Conservation (phyloP, 371 early-diverging fungal genomes). For the Mucor saturninus region DNA sequence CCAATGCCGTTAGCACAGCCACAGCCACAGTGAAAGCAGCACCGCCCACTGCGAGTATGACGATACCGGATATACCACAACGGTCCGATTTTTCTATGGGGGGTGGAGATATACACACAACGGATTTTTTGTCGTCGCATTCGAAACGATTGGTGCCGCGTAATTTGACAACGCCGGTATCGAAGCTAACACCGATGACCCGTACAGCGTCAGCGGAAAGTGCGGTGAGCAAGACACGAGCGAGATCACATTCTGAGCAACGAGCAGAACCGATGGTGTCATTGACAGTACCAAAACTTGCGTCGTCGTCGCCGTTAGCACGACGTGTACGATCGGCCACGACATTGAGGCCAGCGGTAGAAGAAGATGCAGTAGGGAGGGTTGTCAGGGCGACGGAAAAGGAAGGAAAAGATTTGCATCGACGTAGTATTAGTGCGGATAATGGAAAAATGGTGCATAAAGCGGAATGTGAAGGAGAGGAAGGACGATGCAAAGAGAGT, state of each 20-base stretch:
- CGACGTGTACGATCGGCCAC: constrained; percentile 49
- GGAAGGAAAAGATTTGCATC: constrained; percentile 26
- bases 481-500: no score
- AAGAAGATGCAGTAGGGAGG: no score
- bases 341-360: constrained; percentile 27
- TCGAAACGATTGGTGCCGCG: constrained; percentile 20
- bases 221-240: constrained; percentile 36
- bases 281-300: constrained; percentile 6
- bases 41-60: not conserved
- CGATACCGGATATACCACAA: no score
- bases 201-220: constrained; percentile 25
- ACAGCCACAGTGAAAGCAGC: not conserved
- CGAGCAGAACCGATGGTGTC: constrained; percentile 3
- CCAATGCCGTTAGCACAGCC: not conserved
- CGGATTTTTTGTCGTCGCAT: not conserved
- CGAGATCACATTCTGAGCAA: constrained; percentile 52
- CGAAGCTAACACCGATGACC: constrained; percentile 35
- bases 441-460: constrained; percentile 28
- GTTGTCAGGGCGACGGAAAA: no score
- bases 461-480: no score
- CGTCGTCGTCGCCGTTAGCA: constrained; percentile 33
- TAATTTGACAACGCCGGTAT: constrained; percentile 18
- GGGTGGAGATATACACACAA: not conserved
- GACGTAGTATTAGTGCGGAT: constrained; percentile 50
- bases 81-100: no score